phyloP scores from a whole-genome alignment of 306 rosid genomes.

The Vachellia pachyceras region DNA sequence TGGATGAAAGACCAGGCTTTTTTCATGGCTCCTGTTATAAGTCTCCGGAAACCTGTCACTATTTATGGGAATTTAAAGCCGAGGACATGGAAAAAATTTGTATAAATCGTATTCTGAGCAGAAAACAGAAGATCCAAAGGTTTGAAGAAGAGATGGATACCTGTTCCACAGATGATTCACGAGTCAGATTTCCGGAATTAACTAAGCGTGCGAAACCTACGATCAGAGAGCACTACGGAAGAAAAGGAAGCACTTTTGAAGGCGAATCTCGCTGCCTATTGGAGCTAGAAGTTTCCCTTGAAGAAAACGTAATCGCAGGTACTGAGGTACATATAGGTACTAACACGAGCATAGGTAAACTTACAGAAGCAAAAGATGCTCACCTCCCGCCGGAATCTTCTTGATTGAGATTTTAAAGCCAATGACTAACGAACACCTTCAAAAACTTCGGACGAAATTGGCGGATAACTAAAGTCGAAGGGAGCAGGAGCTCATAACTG shows the following conservation, averaged over 20 bases:
- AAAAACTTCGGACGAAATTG: not conserved
- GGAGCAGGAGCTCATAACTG: not conserved
- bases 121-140: not conserved
- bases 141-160: not conserved
- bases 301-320: not conserved
- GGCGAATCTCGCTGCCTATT: not conserved
- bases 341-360: constrained; percentile 3
- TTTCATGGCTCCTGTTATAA: constrained; percentile 48
- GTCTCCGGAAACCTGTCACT: constrained; percentile 5
- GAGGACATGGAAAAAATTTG: not conserved
- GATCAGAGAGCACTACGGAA: not conserved
- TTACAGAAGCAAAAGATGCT: not conserved
- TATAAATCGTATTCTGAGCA: not conserved
- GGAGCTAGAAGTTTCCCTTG: not conserved
- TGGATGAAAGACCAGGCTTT: constrained; percentile 34
- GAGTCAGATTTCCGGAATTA: not conserved
- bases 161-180: not conserved
- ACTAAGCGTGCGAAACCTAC: not conserved
- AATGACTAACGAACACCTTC: not conserved
- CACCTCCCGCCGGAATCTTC: not conserved
- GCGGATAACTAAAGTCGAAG: not conserved
- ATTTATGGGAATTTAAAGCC: too few relatives aligned
- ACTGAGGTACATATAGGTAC: not conserved
- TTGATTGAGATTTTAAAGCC: not conserved
- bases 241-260: not conserved